phyloP scores from a whole-genome alignment of 345 rosid species.

The Brassica cretica region DNA sequence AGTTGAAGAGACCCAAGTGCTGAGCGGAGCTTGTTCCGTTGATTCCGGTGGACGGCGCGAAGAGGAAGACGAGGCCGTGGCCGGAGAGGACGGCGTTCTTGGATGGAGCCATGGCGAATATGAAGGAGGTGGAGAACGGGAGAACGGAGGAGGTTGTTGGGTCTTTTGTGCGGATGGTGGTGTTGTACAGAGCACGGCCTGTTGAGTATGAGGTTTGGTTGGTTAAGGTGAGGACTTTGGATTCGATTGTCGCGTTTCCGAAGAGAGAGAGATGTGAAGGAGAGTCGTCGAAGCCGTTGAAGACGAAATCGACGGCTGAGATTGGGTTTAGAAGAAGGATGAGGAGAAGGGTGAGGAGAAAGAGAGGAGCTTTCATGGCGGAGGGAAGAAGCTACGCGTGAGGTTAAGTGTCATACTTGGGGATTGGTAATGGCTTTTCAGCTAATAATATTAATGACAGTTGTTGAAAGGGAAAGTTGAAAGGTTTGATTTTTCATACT shows the following conservation, averaged over 20 bases:
- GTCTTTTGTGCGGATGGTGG: conserved; percentile 35
- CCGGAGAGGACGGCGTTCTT: conserved; percentile 44
- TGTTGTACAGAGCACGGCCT: conserved; percentile 52
- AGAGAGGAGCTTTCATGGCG: conserved; percentile 35
- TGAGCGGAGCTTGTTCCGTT: conserved; percentile 48
- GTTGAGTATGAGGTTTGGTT: conserved; percentile 41
- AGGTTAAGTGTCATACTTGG: conserved; percentile 17
- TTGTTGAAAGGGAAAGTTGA: conserved; percentile 30
- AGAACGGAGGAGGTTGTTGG: conserved; percentile 44
- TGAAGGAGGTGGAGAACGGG: conserved; percentile 56
- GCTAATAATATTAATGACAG: conserved; percentile 13
- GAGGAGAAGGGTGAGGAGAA: conserved; percentile 32
- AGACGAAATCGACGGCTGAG: conserved; percentile 58
- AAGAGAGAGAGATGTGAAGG: conserved; percentile 26
- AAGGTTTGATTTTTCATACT: conserved; percentile 1
- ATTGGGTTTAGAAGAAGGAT: conserved; percentile 19
- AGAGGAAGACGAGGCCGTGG: conserved; percentile 56
- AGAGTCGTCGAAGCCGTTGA: conserved; percentile 64
- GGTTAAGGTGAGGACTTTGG: conserved; percentile 48
- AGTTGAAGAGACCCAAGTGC: conserved; percentile 51
- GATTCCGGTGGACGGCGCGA: conserved; percentile 43
- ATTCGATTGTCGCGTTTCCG: conserved; percentile 45
- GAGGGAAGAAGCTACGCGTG: conserved; percentile 10
- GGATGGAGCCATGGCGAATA: conserved; percentile 52
- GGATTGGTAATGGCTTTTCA: neutral